Percentiles rank a stretch among this genome's conserved stretches.
Conservation (phyloP, 306 rosid genomes). For the Ochetophila trinervis region DNA sequence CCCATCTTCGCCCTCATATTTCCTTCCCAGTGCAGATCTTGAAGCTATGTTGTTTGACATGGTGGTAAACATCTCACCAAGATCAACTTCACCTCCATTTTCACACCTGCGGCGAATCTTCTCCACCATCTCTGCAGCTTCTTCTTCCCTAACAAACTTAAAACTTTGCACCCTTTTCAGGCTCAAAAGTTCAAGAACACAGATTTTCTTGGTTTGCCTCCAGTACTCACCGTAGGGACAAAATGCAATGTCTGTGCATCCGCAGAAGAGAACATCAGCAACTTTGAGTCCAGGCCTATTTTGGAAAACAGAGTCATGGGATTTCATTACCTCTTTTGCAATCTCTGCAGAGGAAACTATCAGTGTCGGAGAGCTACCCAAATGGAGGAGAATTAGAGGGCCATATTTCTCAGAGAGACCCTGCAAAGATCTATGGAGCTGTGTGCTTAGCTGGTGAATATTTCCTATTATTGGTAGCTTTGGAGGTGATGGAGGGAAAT, state of each 20-base stretch:
- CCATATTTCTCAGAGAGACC: constrained; percentile 11
- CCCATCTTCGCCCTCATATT: background rate
- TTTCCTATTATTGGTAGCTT: constrained; percentile 22
- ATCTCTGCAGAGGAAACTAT: constrained; percentile 4
- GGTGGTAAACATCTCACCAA: constrained; percentile 13
- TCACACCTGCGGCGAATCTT: background rate
- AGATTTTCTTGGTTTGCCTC: constrained; percentile 8
- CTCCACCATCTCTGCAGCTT: constrained; percentile 5
- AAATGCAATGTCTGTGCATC: background rate
- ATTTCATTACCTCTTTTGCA: background rate
- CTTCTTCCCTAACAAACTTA: constrained; percentile 18
- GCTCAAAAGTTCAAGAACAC: constrained; percentile 32
- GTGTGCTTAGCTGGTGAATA: constrained; percentile 19
- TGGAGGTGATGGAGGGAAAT: constrained; percentile 5
- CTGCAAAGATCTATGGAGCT: constrained; percentile 3
- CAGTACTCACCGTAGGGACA: constrained; percentile 15
- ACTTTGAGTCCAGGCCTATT: constrained; percentile 1
- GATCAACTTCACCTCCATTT: background rate
- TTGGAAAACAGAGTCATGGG: constrained; percentile 1
- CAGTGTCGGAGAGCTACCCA: constrained; percentile 1
- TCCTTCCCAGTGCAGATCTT: constrained; percentile 3
- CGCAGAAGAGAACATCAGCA: constrained; percentile 2
- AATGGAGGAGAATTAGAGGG: constrained; percentile 15
- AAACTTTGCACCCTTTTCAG: constrained; percentile 16
- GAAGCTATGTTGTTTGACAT: constrained; percentile 6